Conservation (phyloP, 2,329 filamentous ascomycete genomes). For the Eurotiales sp. region DNA sequence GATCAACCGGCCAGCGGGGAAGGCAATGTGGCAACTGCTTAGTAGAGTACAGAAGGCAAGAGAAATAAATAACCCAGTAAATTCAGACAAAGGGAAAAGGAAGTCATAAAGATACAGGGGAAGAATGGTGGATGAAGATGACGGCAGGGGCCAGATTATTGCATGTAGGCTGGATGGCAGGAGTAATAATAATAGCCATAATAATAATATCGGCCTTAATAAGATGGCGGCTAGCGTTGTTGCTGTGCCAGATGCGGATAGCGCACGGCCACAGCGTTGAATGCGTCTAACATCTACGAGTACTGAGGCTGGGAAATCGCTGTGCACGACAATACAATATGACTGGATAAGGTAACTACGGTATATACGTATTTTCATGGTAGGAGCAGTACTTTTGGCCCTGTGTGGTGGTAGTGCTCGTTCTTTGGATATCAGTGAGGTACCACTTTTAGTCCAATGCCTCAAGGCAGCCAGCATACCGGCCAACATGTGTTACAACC, state of each 20-base stretch:
- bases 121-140: not conserved
- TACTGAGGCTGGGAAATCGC: too few species aligned
- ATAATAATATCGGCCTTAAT: too few species aligned
- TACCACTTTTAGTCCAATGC: too few species aligned
- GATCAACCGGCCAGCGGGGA: conserved; percentile 10
- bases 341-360: too few species aligned
- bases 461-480: too few species aligned
- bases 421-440: too few species aligned
- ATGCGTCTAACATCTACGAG: too few species aligned
- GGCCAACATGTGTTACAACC: too few species aligned
- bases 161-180: conserved; percentile 5
- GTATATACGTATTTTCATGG: too few species aligned
- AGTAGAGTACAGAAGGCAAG: not conserved
- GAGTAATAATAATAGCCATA: conserved; percentile 1
- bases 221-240: not conserved
- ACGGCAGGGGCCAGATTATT: conserved; percentile 14
- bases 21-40: not conserved
- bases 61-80: not conserved
- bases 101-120: conserved; percentile 1
- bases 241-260: not conserved
- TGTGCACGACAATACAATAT: too few species aligned
- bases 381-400: too few species aligned
- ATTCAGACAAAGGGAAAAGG: not conserved
- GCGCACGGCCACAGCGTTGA: not conserved
- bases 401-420: too few species aligned